Conservation (phyloP, 1,284 basidiomycete genomes). For the Tetrapyrgos nigripes region DNA sequence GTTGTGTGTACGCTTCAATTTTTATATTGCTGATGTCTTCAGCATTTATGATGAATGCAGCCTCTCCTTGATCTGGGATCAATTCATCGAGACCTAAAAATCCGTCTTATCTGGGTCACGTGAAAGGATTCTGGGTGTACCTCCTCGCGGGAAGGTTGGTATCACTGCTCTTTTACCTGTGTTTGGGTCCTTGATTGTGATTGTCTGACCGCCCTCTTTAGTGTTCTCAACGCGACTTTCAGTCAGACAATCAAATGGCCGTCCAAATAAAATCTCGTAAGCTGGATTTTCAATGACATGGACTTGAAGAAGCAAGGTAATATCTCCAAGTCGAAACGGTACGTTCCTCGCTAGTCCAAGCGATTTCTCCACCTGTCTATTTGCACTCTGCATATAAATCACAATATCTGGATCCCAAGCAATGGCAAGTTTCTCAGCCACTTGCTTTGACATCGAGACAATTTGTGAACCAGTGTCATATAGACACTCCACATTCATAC, state of each 20-base stretch:
- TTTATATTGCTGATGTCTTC: not conserved
- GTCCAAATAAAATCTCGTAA: conserved; percentile 23
- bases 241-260: conserved; percentile 22
- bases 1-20: not conserved
- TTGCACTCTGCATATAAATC: conserved; percentile 32
- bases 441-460: conserved; percentile 28
- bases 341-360: conserved; percentile 32
- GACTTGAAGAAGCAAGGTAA: conserved; percentile 22
- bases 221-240: conserved; percentile 2
- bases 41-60: conserved; percentile 13
- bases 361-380: conserved; percentile 25
- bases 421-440: conserved; percentile 21
- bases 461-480: conserved; percentile 31
- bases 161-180: conserved; percentile 4
- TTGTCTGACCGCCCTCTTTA: conserved; percentile 2
- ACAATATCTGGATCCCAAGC: conserved; percentile 23
- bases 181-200: conserved; percentile 10
- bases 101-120: not conserved
- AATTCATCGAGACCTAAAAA: conserved; percentile 23
- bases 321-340: conserved; percentile 16
- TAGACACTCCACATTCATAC: conserved; percentile 23
- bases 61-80: conserved; percentile 23
- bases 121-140: not conserved
- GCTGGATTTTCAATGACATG: conserved; percentile 22
- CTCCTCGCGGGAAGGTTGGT: conserved; percentile 13